These are phyloP conservation scores for Penicillium bovifimosum DNA, from an alignment of 495 filamentous ascomycete genomes.

Conservation along the genomic window DNA sequence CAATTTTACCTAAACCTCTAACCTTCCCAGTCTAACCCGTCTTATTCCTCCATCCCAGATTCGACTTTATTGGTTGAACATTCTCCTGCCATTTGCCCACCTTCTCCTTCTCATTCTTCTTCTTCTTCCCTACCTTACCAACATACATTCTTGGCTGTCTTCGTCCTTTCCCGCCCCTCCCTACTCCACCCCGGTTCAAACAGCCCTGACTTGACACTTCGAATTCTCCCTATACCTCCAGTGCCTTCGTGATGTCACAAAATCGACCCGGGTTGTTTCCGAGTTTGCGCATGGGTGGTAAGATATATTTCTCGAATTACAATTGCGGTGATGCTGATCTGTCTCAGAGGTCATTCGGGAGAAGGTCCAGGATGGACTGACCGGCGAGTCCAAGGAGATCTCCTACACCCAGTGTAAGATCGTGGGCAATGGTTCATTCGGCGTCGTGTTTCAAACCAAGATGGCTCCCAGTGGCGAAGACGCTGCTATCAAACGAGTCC, in stretches of 20 bases:
- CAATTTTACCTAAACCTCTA: constrained; percentile 11
- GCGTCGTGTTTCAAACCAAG: constrained; percentile 98
- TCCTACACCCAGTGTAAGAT: constrained; percentile 99
- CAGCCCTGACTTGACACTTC: constrained; percentile 21
- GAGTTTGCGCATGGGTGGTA: constrained; percentile 78
- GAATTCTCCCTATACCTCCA: constrained; percentile 19
- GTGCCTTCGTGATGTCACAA: constrained; percentile 56
- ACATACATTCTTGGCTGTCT: constrained; percentile 21
- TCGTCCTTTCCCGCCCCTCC: constrained; percentile 24
- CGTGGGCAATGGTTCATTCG: constrained; percentile 98
- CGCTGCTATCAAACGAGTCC: constrained; percentile 95
- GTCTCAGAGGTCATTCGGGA: constrained; percentile 88
- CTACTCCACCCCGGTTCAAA: constrained; percentile 14
- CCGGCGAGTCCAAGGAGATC: constrained; percentile 91
- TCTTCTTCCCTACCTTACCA: constrained; percentile 4
- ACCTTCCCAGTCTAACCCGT: constrained; percentile 10
- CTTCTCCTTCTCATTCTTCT: constrained; percentile 7
- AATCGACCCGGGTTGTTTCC: constrained; percentile 71
- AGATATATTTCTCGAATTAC: constrained; percentile 27
- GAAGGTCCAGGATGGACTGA: constrained; percentile 97
- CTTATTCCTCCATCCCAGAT: constrained; percentile 1
- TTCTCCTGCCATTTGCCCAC: constrained; percentile 9
- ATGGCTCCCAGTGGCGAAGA: constrained; percentile 95
- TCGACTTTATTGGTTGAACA: constrained; percentile 9
- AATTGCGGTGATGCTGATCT: constrained; percentile 13